Conservation (phyloP, 306 rosid genomes). For the Lathyrus tuberosus region DNA sequence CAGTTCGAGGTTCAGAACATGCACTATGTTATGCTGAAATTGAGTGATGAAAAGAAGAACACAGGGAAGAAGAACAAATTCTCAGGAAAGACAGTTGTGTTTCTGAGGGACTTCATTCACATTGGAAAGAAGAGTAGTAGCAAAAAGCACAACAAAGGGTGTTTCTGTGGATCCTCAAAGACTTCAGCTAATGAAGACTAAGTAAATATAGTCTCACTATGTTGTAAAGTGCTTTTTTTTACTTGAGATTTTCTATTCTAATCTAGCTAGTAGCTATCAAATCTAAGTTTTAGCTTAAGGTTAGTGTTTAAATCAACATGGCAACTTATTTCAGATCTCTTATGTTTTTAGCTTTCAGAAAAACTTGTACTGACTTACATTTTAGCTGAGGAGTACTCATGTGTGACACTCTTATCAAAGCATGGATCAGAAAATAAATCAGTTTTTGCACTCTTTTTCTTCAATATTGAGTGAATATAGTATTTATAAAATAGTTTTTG, state of each 20-base stretch:
- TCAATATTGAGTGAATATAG: not conserved
- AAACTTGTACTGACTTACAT: conserved; percentile 24
- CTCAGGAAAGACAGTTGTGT: conserved; percentile 65
- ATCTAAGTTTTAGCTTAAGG: conserved; percentile 38
- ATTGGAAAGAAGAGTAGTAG: conserved; percentile 52
- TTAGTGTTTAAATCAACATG: conserved; percentile 41
- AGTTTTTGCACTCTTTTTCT: conserved; percentile 8
- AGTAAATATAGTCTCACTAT: conserved; percentile 40
- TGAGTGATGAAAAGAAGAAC: conserved; percentile 63
- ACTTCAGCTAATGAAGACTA: conserved; percentile 68
- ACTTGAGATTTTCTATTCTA: conserved; percentile 33
- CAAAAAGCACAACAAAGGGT: conserved; percentile 56
- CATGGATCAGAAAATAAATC: not conserved
- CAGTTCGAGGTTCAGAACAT: conserved; percentile 91
- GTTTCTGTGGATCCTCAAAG: conserved; percentile 76
- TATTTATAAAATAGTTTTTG: too few relatives aligned
- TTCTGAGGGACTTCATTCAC: conserved; percentile 77
- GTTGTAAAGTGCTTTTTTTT: conserved; percentile 37
- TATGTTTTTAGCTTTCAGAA: conserved; percentile 44
- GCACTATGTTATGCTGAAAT: conserved; percentile 66
- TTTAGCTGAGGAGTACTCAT: conserved; percentile 26
- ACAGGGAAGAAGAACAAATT: conserved; percentile 62
- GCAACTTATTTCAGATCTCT: conserved; percentile 39
- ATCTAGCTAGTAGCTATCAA: conserved; percentile 48
- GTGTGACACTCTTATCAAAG: conserved; percentile 29